Evolutionary conservation across 2,329 filamentous ascomycete genomes (phyloP).

Genomic region (Pestalotiopsis fici): DNA sequence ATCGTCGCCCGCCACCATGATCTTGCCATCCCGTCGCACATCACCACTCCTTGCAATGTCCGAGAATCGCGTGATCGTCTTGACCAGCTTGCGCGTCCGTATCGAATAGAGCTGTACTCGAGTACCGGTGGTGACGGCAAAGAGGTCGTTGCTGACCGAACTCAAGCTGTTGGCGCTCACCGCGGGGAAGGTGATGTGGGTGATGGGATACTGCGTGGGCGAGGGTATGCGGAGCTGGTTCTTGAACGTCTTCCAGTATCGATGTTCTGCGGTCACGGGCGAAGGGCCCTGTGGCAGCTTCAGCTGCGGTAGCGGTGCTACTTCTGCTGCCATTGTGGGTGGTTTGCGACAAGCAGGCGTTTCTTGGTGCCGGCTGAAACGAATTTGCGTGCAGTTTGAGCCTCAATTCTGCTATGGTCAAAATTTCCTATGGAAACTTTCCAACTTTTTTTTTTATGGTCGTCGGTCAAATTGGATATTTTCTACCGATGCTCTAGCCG

Average conservation of each 20-base stretch:
- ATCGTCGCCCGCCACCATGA: conserved; percentile 90
- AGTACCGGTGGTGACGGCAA: conserved; percentile 92
- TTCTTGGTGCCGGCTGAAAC: neutral
- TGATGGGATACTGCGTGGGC: conserved; percentile 85
- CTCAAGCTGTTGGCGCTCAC: conserved; percentile 43
- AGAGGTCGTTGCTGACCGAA: conserved; percentile 66
- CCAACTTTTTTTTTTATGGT: conserved; percentile 10
- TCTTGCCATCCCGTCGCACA: conserved; percentile 83
- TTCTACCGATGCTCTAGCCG: conserved; percentile 5
- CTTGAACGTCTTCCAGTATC: conserved; percentile 95
- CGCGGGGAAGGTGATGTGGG: conserved; percentile 77
- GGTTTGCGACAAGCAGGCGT: neutral
- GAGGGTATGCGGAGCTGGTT: conserved; percentile 89
- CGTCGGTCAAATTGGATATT: conserved; percentile 14
- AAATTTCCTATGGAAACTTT: conserved; percentile 5
- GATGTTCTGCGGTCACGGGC: conserved; percentile 85
- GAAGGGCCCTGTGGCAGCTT: conserved; percentile 83
- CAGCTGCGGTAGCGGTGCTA: conserved; percentile 76
- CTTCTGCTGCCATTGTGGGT: conserved; percentile 77
- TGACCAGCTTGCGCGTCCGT: conserved; percentile 86
- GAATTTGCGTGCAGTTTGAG: neutral
- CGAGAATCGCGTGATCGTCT: conserved; percentile 92
- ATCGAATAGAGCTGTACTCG: conserved; percentile 93
- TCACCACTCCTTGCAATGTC: conserved; percentile 89
- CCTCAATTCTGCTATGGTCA: neutral